Evolutionary conservation across 495 filamentous ascomycete species (phyloP).

Genomic region (Halenospora varia): DNA sequence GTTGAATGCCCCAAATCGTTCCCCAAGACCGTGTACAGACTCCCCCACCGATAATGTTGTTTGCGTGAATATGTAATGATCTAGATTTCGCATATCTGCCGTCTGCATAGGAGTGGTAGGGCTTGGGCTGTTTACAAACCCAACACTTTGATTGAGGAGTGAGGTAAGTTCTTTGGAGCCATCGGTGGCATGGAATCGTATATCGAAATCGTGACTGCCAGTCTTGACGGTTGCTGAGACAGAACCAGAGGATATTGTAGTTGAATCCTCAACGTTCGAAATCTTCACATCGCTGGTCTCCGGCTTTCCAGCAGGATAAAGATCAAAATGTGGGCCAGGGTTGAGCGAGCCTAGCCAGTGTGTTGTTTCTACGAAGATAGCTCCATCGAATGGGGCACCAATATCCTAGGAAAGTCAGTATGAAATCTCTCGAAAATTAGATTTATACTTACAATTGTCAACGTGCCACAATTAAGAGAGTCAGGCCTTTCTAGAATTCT

Average conservation of each 20-base stretch:
- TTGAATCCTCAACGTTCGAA: constrained; percentile 40
- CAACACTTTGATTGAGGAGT: constrained; percentile 56
- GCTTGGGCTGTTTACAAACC: constrained; percentile 48
- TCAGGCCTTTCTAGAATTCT: constrained; percentile 46
- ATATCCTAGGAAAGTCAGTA: constrained; percentile 34
- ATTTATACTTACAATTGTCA: constrained; percentile 28
- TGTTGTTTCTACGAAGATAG: constrained; percentile 59
- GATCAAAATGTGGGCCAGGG: constrained; percentile 59
- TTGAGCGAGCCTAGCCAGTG: constrained; percentile 58
- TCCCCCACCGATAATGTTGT: constrained; percentile 63
- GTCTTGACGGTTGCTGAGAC: constrained; percentile 49
- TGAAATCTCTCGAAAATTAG: neutral
- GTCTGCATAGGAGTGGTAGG: constrained; percentile 45
- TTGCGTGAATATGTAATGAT: constrained; percentile 58
- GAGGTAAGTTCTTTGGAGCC: constrained; percentile 50
- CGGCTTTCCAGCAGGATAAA: constrained; percentile 50
- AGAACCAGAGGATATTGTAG: constrained; percentile 53
- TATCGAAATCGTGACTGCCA: constrained; percentile 50
- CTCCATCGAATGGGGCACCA: constrained; percentile 50
- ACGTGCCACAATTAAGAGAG: constrained; percentile 51
- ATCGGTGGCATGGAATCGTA: constrained; percentile 49
- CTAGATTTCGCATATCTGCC: constrained; percentile 49
- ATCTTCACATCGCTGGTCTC: constrained; percentile 40
- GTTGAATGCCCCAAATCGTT: constrained; percentile 66
- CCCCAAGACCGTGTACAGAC: constrained; percentile 64